Evolutionary conservation across 2,329 filamentous ascomycete genomes (phyloP), one percentile per base, ranked within the genome.

Genomic region (Epichloe coenophiala): DNA sequence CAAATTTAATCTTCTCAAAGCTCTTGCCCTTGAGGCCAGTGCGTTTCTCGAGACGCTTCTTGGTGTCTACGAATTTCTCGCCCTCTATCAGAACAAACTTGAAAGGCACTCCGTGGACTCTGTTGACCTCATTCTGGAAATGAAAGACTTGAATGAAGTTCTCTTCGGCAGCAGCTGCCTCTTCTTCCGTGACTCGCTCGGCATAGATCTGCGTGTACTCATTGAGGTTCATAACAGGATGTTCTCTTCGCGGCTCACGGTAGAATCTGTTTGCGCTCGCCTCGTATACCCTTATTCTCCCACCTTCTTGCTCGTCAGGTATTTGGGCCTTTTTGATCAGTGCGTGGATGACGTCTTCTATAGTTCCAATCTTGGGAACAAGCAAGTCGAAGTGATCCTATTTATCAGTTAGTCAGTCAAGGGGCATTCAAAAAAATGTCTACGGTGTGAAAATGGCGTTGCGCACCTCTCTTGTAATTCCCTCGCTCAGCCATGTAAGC

Each of bases 1-100:
- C 86, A 72, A 98, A 96, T 68, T 94, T 96, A 68, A 98, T 93
- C 75, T 97, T 97, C 68, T 98, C 91, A 58, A 98, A 90, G 57
- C 88, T 88, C 74, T 98, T 98, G 66, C 93, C 94, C 69, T 96
- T 96, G 70, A 98, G 83, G 27, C 90, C 90, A 1, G 88, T 95
- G 53, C 91, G 78, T 67, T 90, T 91, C 59, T 93, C 90, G 4
- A 98, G 73, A n/a, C 93, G 82, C 69, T 95, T 88, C 71, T 91
- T 96, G 42, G 90, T 96, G 36, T 97, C 88, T 52, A 81, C 82
- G 68, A 98, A 97, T 39, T 76, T 74, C 66, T 98, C 93, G 49
- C 82, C 86, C 81, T 91, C 82, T 58, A 89, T 84, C 40, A 97
- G 67, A 50, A 93, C 71, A 65, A 98, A 95, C 59, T 84, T 84